A percentile compares a stretch with the other conserved stretches of the same genome.
Conservation (phyloP, 441 rosid genomes). For the California macrophylla region DNA sequence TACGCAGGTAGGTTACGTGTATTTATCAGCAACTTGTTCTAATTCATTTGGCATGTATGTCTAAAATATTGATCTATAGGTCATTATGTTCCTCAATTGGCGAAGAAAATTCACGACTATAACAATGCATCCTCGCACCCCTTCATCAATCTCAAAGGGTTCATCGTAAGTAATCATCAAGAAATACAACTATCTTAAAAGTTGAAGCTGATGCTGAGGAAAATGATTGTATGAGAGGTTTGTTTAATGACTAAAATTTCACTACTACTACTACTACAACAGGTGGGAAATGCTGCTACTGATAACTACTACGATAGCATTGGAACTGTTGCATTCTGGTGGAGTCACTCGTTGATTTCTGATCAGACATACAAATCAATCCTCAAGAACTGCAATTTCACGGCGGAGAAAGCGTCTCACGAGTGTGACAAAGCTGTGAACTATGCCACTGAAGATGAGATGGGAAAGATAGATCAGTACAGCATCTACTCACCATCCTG, state of each 20-base stretch:
- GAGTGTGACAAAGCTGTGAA: constrained; percentile 72
- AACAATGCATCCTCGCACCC: constrained; percentile 41
- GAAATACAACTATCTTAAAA: too few species aligned
- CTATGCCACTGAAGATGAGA: constrained; percentile 86
- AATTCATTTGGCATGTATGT: too few species aligned
- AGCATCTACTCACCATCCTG: constrained; percentile 83
- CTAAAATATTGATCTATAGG: too few species aligned
- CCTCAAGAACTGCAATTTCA: constrained; percentile 66
- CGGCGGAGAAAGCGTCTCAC: constrained; percentile 60
- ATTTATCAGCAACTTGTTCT: too few species aligned
- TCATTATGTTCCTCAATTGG: constrained; percentile 93
- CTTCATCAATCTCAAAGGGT: constrained; percentile 63
- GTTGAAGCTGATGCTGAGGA: too few species aligned
- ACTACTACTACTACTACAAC: too few species aligned
- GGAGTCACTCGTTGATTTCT: constrained; percentile 98
- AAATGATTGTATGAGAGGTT: too few species aligned
- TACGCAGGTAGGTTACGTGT: constrained; percentile 33
- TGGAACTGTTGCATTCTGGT: constrained; percentile 93
- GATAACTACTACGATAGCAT: constrained; percentile 82
- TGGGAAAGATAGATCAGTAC: constrained; percentile 90
- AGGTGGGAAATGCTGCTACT: constrained; percentile 96
- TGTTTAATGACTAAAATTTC: too few species aligned
- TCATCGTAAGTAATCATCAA: constrained; percentile 24
- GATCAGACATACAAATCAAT: constrained; percentile 70
- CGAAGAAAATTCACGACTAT: constrained; percentile 55